phyloP scores from a whole-genome alignment of 345 rosid species.

The Rhodomyrtus tomentosa region DNA sequence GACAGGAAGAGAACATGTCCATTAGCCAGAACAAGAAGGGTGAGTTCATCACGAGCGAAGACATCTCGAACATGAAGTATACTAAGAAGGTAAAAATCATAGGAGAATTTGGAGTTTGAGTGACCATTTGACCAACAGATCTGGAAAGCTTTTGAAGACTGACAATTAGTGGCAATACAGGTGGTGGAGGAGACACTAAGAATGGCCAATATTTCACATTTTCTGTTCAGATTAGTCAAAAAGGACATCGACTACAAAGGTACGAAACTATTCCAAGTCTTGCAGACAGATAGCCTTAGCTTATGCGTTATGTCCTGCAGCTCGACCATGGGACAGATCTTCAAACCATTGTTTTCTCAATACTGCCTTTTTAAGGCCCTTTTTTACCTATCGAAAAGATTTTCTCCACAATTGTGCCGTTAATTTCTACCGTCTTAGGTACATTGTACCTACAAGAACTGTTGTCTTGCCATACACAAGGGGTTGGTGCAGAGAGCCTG shows the following conservation, averaged over 20 bases:
- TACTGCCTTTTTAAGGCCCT: background rate
- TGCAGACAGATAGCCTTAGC: background rate
- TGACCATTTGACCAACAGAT: background rate
- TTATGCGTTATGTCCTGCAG: background rate
- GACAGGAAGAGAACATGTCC: slow-evolving; percentile 28
- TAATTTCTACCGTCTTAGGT: background rate
- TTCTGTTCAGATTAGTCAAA: background rate
- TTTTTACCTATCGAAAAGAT: background rate
- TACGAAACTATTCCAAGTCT: background rate
- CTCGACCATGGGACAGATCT: background rate
- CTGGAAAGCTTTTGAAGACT: background rate
- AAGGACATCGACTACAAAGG: slow-evolving; percentile 1
- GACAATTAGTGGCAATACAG: background rate
- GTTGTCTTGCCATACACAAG: background rate
- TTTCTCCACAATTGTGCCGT: background rate
- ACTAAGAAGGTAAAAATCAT: slow-evolving; percentile 17
- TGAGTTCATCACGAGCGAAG: slow-evolving; percentile 19
- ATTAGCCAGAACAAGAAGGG: slow-evolving; percentile 12
- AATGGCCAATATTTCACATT: background rate
- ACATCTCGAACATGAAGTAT: slow-evolving; percentile 20
- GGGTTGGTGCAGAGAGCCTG: background rate
- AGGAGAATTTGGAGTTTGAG: background rate
- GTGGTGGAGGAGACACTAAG: background rate
- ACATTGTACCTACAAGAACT: background rate
- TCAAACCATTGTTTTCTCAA: background rate